Base-by-base conservation (phyloP, 441 rosid genomes). In the Pelargonium cotyledonis region DNA sequence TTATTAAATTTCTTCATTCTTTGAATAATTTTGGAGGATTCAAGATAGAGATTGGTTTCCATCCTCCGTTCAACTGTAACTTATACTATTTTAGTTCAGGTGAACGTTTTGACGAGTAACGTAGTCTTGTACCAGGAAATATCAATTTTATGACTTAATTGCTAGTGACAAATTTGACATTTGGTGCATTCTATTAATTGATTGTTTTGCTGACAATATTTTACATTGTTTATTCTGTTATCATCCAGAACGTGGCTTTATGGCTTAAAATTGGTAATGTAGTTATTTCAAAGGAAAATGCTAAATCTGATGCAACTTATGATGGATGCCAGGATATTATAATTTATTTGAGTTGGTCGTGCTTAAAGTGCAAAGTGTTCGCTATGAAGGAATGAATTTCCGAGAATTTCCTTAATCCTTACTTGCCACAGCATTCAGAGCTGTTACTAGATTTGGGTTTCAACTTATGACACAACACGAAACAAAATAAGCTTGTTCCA, bases 1-100 rank as follows among this genome's bases (percentile, higher is more conserved):
- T 60, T 60, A 60, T 60, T 60, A 23, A 58, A 65, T 65, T 65
- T 65, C 18, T 68, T 68, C 31, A 58, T 72, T 72, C 70, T 68
- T 72, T 68, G n/a, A 68, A 72, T 51, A 60, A 65, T 35, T 47
- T 65, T 68, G 47, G 65, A 72, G 62, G 49, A 43, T 51, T 47
- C 14, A 41, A 57, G 47, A 15, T 66, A 66, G 14, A 64, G 31
- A 31, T 19, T 11, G 65, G 43, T 1, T 68, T 68, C 19, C 44
- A 4, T 57, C 14, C 15, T 62, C 11, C n/a, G 10, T 46, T 44
- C 15, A 8, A 72, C 23, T 65, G 61, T 49, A 69, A 65, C 41
- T 49, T 46, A 21, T 62, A 72, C n/a, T 68, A 19, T 64, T 41
- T 65, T 71, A 65, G 46, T 40, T 14, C 64, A 41, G 68, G 58